Evolutionary conservation across 768 basidiomycete genomes (phyloP).

Genomic region (Mycena venus): DNA sequence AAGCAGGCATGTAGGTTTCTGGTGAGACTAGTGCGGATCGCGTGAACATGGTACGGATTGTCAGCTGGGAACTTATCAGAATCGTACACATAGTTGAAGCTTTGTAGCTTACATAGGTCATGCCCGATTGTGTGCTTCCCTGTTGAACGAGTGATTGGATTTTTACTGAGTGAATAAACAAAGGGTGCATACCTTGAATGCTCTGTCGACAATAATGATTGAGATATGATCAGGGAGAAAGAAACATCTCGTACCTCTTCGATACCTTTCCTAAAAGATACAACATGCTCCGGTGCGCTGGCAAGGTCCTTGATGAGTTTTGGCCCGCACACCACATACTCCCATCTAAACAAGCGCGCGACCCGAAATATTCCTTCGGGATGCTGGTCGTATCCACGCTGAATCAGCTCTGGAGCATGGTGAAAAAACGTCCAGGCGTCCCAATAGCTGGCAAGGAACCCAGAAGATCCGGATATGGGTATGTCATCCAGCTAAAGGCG

Average conservation of each 20-base stretch:
- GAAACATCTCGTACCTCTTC: conserved; percentile 42
- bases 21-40: conserved; percentile 17
- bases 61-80: background rate
- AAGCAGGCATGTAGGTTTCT: conserved; percentile 43
- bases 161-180: background rate
- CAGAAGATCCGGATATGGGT: conserved; percentile 18
- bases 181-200: background rate
- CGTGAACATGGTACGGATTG: conserved; percentile 11
- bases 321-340: conserved; percentile 49
- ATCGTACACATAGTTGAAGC: background rate
- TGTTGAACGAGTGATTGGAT: background rate
- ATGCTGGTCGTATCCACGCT: conserved; percentile 17
- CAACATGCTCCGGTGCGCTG: conserved; percentile 51
- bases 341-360: conserved; percentile 46
- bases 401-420: conserved; percentile 6
- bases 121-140: conserved; percentile 1
- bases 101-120: background rate
- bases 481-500: background rate
- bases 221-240: background rate
- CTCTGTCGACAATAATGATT: background rate
- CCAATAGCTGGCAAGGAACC: conserved; percentile 6
- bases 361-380: conserved; percentile 21
- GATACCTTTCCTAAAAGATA: conserved; percentile 50
- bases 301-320: conserved; percentile 55
- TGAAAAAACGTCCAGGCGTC: background rate